Evolutionary conservation across 2,329 filamentous ascomycete species (phyloP), one percentile per base, ranked within the genome.

Genomic region (Fusarium avenaceum): DNA sequence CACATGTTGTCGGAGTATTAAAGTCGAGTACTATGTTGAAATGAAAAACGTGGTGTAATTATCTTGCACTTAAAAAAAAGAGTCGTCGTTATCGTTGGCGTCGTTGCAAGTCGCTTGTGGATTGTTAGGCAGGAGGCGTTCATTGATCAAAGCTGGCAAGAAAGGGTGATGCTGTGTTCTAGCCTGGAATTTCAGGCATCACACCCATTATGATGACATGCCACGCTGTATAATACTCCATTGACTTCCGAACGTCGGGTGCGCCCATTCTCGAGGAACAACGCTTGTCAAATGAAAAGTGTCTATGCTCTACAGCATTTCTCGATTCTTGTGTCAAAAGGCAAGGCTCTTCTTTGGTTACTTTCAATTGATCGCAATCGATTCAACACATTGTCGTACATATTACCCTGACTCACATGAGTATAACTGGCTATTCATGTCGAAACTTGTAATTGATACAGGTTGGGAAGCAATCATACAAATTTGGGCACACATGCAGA

Each of bases 1-100:
- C 93, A 97, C 94, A 97, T 97, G 70, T 77, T 85, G 82, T 70
- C 62, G 65, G 71, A 47, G 58, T 72, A 69, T 74, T 65, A 69
- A 52, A 49, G 46, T 35, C 38, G 55, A 24, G 50, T 69, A 69
- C 66, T 71, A 72, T 49, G 30, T 64, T 57, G 49, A 70, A 57
- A 64, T 62, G 65, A 71, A 63, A 49, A 44, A 28, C 46, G 59
- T 55, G 65, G 40, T 54, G 57, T 35, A 57, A 58, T 59, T 52
- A 54, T 57, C 35, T 53, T 61, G 63, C 50, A 65, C 38, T 38
- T 57, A 46, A 39, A 42, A 53, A 61, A 57, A 51, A 44, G 44
- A 57, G 39, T 66, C 56, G 72, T 71, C 56, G 70, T 72, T 69
- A 72, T 72, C 65, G 72, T 67, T 55, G 63, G 62, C 65, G 69